phyloP scores from a whole-genome alignment of 495 filamentous ascomycete genomes.

The Penicillium parvum region DNA sequence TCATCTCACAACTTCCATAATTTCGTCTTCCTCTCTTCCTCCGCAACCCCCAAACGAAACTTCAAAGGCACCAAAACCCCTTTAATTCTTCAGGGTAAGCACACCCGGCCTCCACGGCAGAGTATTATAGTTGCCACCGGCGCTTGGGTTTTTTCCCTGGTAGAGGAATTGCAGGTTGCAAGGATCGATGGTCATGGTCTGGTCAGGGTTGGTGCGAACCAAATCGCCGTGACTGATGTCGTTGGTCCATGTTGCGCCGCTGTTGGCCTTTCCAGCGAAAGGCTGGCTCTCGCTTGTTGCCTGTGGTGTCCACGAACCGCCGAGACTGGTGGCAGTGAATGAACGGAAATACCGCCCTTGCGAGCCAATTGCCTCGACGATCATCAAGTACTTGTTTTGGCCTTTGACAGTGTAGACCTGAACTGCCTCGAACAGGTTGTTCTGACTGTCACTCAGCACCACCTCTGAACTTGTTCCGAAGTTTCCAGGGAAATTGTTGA shows the following conservation, averaged over 20 bases:
- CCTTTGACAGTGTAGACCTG: slow-evolving; percentile 57
- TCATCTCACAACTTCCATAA: not conserved
- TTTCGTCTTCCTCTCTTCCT: not conserved
- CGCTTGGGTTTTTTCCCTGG: slow-evolving; percentile 43
- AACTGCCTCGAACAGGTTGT: slow-evolving; percentile 60
- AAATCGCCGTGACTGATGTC: slow-evolving; percentile 62
- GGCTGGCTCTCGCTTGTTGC: slow-evolving; percentile 47
- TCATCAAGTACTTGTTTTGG: slow-evolving; percentile 55
- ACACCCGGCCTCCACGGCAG: slow-evolving; percentile 49
- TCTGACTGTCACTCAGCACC: slow-evolving; percentile 46
- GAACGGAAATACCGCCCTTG: slow-evolving; percentile 62
- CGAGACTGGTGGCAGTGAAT: slow-evolving; percentile 51
- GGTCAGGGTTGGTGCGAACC: slow-evolving; percentile 48
- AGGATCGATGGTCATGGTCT: slow-evolving; percentile 53
- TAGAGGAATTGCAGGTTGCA: slow-evolving; percentile 59
- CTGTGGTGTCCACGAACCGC: slow-evolving; percentile 51
- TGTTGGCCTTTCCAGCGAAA: slow-evolving; percentile 61
- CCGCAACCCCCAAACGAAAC: not conserved
- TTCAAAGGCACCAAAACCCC: not conserved
- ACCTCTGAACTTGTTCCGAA: slow-evolving; percentile 49
- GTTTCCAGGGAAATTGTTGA: slow-evolving; percentile 27
- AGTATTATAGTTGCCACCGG: slow-evolving; percentile 13
- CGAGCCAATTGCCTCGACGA: slow-evolving; percentile 56
- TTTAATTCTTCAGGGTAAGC: slow-evolving; percentile 41
- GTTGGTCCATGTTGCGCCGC: slow-evolving; percentile 57